Conservation (phyloP, 805 yeast species). For the Wickerhamiella domercqiae region DNA sequence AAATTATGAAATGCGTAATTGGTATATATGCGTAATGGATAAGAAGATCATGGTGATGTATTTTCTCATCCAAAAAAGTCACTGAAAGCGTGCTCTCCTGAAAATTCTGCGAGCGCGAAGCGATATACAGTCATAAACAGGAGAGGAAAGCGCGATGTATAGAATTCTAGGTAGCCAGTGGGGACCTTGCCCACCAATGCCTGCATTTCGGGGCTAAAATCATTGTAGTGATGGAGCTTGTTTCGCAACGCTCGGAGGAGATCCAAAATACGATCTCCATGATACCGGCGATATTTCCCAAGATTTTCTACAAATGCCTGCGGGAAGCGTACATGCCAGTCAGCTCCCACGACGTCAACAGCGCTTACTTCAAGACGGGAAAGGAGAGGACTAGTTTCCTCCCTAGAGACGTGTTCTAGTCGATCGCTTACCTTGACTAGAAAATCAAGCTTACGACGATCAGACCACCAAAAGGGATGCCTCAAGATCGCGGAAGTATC, state of each 20-base stretch:
- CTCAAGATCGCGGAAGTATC: constrained; percentile 48
- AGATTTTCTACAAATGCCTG: constrained; percentile 60
- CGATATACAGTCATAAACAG: constrained; percentile 60
- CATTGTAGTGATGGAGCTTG: constrained; percentile 89
- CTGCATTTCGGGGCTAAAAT: constrained; percentile 42
- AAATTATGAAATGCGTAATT: background rate
- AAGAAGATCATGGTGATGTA: background rate
- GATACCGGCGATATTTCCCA: constrained; percentile 83
- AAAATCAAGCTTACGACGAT: constrained; percentile 62
- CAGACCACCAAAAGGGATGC: constrained; percentile 85
- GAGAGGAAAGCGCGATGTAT: constrained; percentile 59
- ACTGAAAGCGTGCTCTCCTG: constrained; percentile 8
- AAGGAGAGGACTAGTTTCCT: constrained; percentile 54
- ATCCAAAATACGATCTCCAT: constrained; percentile 65
- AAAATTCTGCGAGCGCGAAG: constrained; percentile 10
- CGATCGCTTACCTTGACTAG: constrained; percentile 78
- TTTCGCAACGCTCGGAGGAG: constrained; percentile 77
- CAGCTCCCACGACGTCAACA: constrained; percentile 31
- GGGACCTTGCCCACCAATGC: constrained; percentile 65
- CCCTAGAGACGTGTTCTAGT: constrained; percentile 70
- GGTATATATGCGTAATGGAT: background rate
- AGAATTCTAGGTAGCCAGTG: constrained; percentile 67
- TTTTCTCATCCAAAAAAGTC: constrained; percentile 1
- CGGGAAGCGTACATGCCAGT: constrained; percentile 72
- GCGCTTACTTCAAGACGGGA: constrained; percentile 40